Evolutionary conservation across 2,329 filamentous ascomycete genomes (phyloP).

Genomic region (Penicillium sp.): DNA sequence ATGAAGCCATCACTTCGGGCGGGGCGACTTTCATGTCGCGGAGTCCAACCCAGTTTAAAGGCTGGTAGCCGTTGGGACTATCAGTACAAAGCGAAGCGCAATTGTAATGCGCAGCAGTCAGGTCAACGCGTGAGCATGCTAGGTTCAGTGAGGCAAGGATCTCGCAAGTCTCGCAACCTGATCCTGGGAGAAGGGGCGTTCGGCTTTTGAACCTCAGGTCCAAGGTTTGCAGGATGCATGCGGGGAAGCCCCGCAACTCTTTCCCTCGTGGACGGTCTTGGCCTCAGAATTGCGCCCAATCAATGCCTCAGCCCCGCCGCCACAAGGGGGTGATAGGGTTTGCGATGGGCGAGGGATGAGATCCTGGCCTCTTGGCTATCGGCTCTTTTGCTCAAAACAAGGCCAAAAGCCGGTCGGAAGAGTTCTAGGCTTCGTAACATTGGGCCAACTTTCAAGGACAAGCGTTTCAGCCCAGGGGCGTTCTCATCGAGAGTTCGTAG

Average conservation of each 20-base stretch:
- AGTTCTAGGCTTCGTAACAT: too few relatives aligned
- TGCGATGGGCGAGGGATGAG: background rate
- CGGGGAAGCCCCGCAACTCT: background rate
- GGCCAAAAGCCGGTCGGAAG: too few relatives aligned
- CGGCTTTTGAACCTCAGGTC: background rate
- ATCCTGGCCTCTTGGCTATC: background rate
- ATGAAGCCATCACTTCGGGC: slow-evolving; percentile 10
- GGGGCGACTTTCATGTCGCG: slow-evolving; percentile 1
- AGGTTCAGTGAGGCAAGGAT: too few relatives aligned
- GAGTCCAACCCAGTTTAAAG: background rate
- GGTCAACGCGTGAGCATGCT: too few relatives aligned
- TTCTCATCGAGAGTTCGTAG: too few relatives aligned
- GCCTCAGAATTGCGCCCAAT: background rate
- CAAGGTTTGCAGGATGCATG: background rate
- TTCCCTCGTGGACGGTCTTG: background rate
- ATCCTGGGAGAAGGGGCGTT: too few relatives aligned
- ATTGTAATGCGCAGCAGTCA: background rate
- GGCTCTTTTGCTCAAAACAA: too few relatives aligned
- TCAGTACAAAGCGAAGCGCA: background rate
- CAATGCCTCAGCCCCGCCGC: too few relatives aligned
- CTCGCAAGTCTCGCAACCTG: too few relatives aligned
- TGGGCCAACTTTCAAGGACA: too few relatives aligned
- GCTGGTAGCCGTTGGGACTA: background rate
- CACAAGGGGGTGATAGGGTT: background rate
- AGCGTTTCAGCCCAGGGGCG: too few relatives aligned